Evolutionary conservation across 495 filamentous ascomycete species (phyloP).

Genomic region (Podospora didyma): DNA sequence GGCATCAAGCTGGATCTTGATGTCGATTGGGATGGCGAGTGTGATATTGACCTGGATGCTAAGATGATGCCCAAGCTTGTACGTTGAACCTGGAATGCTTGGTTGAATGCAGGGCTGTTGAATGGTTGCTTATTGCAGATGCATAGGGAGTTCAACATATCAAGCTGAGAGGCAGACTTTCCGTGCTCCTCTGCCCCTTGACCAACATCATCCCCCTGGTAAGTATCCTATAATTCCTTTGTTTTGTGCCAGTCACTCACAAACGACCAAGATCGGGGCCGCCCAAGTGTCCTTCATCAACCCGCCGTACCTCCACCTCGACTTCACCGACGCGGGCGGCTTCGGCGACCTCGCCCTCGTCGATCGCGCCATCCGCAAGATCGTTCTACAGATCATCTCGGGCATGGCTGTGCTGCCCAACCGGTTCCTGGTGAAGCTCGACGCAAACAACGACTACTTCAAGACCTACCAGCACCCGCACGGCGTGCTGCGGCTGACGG

Average conservation of each 20-base stretch:
- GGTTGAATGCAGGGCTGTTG: too few relatives aligned
- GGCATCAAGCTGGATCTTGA: conserved; percentile 44
- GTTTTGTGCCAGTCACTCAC: neutral
- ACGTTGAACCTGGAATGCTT: neutral
- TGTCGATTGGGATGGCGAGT: conserved; percentile 36
- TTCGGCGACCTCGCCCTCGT: conserved; percentile 35
- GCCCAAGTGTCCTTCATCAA: conserved; percentile 43
- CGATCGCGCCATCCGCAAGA: conserved; percentile 30
- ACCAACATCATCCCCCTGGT: conserved; percentile 39
- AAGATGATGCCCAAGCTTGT: conserved; percentile 38
- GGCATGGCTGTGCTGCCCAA: conserved; percentile 39
- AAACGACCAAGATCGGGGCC: conserved; percentile 34
- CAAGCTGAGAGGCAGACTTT: conserved; percentile 37
- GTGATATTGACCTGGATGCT: conserved; percentile 39
- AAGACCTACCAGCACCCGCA: conserved; percentile 37
- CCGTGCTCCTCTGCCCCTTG: conserved; percentile 35
- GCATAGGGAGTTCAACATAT: conserved; percentile 38
- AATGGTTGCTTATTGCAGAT: neutral
- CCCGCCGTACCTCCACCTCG: conserved; percentile 33
- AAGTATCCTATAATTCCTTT: neutral
- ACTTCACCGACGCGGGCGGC: conserved; percentile 38
- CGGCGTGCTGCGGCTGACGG: conserved; percentile 37
- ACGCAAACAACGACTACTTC: conserved; percentile 38
- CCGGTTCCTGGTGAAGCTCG: conserved; percentile 40
- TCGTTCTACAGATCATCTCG: conserved; percentile 35